A percentile compares a stretch with the other conserved stretches of the same genome.
Evolutionary conservation across 805 yeast genomes (phyloP).

Genomic region (Middelhovenomyces tepae): DNA sequence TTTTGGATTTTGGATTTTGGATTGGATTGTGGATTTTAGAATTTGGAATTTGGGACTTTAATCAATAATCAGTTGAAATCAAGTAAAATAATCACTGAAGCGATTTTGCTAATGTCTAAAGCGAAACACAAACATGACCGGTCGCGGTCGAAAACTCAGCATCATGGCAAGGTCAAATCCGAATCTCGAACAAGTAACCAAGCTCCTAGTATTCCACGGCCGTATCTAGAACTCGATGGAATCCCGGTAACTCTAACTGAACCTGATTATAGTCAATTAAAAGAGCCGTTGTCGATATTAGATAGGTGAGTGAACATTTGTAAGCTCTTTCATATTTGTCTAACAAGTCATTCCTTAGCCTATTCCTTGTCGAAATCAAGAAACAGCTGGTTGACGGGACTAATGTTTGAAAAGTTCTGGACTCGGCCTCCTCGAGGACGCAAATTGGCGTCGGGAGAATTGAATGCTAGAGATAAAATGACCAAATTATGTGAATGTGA

Average conservation of each 20-base stretch:
- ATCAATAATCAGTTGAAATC: too few relatives aligned
- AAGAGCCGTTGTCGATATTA: slow-evolving; percentile 57
- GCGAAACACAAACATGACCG: too few relatives aligned
- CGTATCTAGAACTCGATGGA: slow-evolving; percentile 56
- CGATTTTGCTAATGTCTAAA: too few relatives aligned
- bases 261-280: slow-evolving; percentile 58
- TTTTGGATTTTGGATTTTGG: too few relatives aligned
- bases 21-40: too few relatives aligned
- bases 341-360: slow-evolving; percentile 38
- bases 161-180: too few relatives aligned
- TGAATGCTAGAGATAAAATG: slow-evolving; percentile 77
- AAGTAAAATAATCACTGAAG: too few relatives aligned
- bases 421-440: slow-evolving; percentile 54
- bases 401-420: slow-evolving; percentile 76
- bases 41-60: too few relatives aligned
- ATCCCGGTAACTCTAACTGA: slow-evolving; percentile 56
- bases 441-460: slow-evolving; percentile 35
- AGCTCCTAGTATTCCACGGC: slow-evolving; percentile 24
- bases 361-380: slow-evolving; percentile 62
- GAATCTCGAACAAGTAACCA: too few relatives aligned
- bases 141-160: too few relatives aligned
- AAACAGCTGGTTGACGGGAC: slow-evolving; percentile 52
- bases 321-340: too few relatives aligned
- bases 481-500: slow-evolving; percentile 74
- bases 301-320: too few relatives aligned